A percentile compares a stretch with the other conserved stretches of the same genome.
These are phyloP conservation scores for Mrakiaceae sp. DNA, from an alignment of 1,284 basidiomycete genomes.

Conservation along the genomic window DNA sequence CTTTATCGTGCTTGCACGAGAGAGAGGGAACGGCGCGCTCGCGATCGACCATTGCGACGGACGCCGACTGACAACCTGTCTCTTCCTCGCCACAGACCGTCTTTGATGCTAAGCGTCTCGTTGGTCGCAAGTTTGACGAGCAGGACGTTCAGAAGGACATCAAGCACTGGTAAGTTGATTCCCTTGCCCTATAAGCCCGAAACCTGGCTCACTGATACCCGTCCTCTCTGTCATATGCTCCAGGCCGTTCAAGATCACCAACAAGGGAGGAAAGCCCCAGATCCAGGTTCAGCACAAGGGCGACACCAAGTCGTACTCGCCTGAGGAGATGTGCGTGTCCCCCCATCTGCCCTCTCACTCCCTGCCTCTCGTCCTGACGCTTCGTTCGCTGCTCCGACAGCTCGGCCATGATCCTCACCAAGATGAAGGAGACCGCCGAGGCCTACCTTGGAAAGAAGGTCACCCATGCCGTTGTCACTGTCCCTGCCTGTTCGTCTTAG, in stretches of 20 bases:
- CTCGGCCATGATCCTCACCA: conserved; percentile 84
- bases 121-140: conserved; percentile 75
- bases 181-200: not conserved
- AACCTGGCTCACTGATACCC: not conserved
- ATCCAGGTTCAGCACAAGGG: conserved; percentile 81
- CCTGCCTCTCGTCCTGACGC: not conserved
- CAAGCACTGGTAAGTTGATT: conserved; percentile 55
- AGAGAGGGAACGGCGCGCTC: too few relatives aligned
- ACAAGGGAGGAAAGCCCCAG: conserved; percentile 75
- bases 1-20: too few relatives aligned
- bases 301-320: conserved; percentile 60
- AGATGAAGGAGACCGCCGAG: conserved; percentile 99
- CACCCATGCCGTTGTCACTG: conserved; percentile 94
- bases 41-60: too few relatives aligned
- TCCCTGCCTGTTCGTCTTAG: conserved; percentile 60
- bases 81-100: conserved; percentile 42
- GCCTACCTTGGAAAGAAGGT: conserved; percentile 94
- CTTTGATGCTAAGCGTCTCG: conserved; percentile 82
- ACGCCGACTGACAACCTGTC: not conserved
- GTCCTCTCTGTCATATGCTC: not conserved
- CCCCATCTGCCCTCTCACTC: not conserved
- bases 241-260: conserved; percentile 74
- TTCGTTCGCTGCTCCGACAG: conserved; percentile 23
- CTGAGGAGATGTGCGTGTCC: not conserved
- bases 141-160: conserved; percentile 50